Conservation (phyloP, 352 stramenopile genomes). For the Pythium dissimile region DNA sequence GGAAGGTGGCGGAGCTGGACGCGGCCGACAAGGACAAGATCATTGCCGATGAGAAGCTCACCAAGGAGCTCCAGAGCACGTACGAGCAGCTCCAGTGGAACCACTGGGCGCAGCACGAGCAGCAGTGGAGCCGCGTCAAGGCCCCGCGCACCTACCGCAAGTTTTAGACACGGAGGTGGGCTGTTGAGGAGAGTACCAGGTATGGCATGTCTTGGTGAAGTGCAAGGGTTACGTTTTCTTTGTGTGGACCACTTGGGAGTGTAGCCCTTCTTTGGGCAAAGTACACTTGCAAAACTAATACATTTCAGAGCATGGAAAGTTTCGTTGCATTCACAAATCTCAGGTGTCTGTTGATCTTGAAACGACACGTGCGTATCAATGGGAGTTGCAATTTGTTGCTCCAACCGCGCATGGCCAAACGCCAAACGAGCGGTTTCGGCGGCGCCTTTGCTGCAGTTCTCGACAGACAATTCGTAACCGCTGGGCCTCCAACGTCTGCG, state of each 20-base stretch:
- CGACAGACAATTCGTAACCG: too few species aligned
- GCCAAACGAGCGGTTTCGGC: too few species aligned
- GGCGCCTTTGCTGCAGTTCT: too few species aligned
- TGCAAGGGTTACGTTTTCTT: conserved; percentile 3
- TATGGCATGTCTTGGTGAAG: too few species aligned
- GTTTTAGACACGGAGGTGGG: conserved; percentile 56
- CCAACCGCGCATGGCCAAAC: too few species aligned
- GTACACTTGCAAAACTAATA: not conserved
- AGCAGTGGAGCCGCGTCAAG: conserved; percentile 58
- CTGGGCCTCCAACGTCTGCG: too few species aligned
- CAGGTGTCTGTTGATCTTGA: too few species aligned
- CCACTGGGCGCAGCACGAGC: conserved; percentile 53
- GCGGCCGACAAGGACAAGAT: conserved; percentile 66
- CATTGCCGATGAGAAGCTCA: conserved; percentile 50
- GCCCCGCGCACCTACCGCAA: conserved; percentile 48
- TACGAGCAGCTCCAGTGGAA: conserved; percentile 46
- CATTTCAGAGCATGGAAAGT: not conserved
- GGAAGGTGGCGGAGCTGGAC: conserved; percentile 62
- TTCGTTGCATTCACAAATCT: too few species aligned
- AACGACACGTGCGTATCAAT: not conserved
- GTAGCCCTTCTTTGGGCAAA: too few species aligned
- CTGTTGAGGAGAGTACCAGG: too few species aligned
- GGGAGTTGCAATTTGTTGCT: too few species aligned
- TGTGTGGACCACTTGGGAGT: too few species aligned
- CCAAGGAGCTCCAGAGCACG: conserved; percentile 35